These are phyloP conservation scores for Nicotiana knightiana DNA, from an alignment of 257 asterid species.

Conservation along the genomic window DNA sequence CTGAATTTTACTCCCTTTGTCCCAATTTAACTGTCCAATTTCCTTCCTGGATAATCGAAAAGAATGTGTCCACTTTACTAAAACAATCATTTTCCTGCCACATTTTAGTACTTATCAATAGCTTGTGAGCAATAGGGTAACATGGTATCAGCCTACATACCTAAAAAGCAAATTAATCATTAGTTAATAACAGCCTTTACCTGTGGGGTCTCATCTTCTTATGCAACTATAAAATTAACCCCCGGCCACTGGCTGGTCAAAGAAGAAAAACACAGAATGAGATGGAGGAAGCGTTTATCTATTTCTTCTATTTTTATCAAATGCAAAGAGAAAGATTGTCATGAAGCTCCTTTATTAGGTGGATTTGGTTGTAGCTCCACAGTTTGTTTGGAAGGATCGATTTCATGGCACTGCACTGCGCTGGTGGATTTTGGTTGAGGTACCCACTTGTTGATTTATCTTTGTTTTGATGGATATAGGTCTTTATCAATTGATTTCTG, in stretches of 20 bases:
- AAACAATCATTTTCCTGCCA: neutral
- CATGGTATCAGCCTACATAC: neutral
- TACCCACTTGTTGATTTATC: constrained; percentile 12
- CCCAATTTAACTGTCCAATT: neutral
- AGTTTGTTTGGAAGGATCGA: constrained; percentile 92
- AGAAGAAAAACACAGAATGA: neutral
- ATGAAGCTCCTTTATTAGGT: constrained; percentile 40
- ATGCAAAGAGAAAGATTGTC: neutral
- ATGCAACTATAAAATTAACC: neutral
- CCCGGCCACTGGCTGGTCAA: neutral
- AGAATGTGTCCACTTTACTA: neutral
- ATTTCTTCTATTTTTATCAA: neutral
- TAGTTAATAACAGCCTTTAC: neutral
- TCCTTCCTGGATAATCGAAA: neutral
- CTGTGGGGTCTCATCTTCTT: neutral
- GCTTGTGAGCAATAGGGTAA: neutral
- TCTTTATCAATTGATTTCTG: neutral
- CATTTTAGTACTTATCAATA: neutral
- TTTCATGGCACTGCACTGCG: constrained; percentile 89
- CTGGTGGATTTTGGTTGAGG: constrained; percentile 99
- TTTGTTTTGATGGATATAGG: neutral
- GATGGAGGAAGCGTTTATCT: neutral
- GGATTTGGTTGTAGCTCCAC: constrained; percentile 78
- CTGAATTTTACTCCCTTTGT: constrained; percentile 2
- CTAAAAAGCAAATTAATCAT: neutral